phyloP scores from a whole-genome alignment of 257 asterid species.

The Nicotiana attenuata region DNA sequence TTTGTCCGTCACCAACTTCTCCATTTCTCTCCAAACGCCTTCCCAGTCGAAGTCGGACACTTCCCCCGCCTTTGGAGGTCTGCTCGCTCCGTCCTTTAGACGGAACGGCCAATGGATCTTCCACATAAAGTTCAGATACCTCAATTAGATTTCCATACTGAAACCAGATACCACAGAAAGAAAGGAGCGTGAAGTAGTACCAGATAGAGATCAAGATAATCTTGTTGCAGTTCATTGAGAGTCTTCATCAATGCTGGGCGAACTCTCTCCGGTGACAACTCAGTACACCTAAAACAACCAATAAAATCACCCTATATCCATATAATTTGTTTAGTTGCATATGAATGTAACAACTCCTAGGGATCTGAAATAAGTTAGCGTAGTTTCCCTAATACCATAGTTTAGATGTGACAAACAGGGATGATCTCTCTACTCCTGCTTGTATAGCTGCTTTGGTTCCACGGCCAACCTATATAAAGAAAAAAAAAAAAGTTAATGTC shows the following conservation, averaged over 20 bases:
- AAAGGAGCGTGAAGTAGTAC: conserved; percentile 15
- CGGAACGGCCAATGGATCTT: conserved; percentile 73
- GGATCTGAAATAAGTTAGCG: neutral
- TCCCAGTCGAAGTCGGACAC: conserved; percentile 59
- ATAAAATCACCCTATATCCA: neutral
- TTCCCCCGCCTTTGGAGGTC: conserved; percentile 54
- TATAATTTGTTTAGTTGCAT: neutral
- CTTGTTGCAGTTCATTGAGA: conserved; percentile 55
- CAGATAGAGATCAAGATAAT: conserved; percentile 71
- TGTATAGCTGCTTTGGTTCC: conserved; percentile 55
- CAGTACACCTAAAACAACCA: conserved; percentile 47
- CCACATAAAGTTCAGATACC: neutral
- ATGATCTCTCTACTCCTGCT: conserved; percentile 53
- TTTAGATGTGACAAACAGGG: conserved; percentile 57
- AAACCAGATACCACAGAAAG: neutral
- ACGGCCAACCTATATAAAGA: conserved; percentile 38
- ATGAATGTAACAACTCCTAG: neutral
- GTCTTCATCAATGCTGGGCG: conserved; percentile 53
- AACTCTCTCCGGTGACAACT: conserved; percentile 49
- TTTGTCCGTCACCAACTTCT: conserved; percentile 47
- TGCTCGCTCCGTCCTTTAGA: conserved; percentile 52
- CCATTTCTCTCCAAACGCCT: conserved; percentile 83
- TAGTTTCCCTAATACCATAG: conserved; percentile 37
- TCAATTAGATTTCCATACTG: neutral
- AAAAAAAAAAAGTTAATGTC: neutral